Conservation (phyloP, 495 filamentous ascomycete genomes). For the Xylaria sp. region DNA sequence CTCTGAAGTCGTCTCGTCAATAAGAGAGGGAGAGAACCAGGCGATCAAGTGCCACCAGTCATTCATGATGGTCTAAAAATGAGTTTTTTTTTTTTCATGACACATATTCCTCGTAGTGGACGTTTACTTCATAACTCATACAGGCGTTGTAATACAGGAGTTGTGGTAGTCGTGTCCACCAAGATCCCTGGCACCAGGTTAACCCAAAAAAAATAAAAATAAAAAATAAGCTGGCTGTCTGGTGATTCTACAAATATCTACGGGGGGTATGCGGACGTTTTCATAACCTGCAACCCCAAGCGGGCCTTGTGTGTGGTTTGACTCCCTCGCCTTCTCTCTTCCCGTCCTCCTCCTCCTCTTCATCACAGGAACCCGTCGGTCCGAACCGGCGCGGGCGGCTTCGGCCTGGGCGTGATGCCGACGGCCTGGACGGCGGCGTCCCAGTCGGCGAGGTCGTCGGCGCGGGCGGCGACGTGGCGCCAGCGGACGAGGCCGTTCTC, state of each 20-base stretch:
- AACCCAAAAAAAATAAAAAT: no score
- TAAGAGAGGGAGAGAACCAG: neutral
- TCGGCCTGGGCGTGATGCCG: conserved; percentile 22
- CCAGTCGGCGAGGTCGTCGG: conserved; percentile 60
- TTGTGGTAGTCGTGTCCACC: neutral
- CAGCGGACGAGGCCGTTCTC: conserved; percentile 56
- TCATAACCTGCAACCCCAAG: neutral
- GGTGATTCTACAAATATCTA: neutral
- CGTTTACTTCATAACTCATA: neutral
- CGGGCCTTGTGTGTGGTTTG: neutral
- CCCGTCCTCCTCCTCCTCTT: no score
- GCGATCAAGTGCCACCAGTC: no score
- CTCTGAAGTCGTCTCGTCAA: neutral
- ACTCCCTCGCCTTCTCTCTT: no score
- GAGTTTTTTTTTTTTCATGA: no score
- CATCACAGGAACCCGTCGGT: conserved; percentile 27
- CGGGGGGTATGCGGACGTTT: neutral
- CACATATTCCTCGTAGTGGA: neutral
- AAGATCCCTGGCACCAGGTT: neutral
- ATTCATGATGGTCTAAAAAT: no score
- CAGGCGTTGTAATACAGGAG: neutral
- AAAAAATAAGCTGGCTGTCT: neutral
- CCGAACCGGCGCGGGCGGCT: conserved; percentile 19
- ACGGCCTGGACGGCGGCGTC: conserved; percentile 48
- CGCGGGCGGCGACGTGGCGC: conserved; percentile 46